These are phyloP conservation scores for Euclidium syriacum DNA, from an alignment of 345 rosid species.

Conservation along the genomic window DNA sequence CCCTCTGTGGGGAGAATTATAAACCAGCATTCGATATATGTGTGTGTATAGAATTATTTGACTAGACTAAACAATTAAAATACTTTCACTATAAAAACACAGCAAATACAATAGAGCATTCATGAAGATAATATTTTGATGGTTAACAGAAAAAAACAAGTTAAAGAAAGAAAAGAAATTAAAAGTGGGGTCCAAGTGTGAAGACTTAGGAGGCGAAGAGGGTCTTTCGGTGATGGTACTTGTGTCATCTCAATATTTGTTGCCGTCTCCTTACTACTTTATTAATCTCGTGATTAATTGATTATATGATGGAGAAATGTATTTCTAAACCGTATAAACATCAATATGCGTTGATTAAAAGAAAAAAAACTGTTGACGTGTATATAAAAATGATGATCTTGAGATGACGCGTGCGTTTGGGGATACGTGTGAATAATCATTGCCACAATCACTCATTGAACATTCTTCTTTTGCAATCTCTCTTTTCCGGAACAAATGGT, in stretches of 20 bases:
- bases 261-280: slow-evolving; percentile 11
- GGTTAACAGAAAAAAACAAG: background rate
- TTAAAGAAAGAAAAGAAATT: background rate
- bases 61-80: background rate
- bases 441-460: slow-evolving; percentile 26
- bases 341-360: background rate
- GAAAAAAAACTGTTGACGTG: background rate
- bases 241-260: slow-evolving; percentile 18
- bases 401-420: slow-evolving; percentile 32
- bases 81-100: background rate
- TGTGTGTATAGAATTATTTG: background rate
- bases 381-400: slow-evolving; percentile 15
- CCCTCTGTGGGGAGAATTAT: slow-evolving; percentile 1
- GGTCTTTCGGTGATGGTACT: slow-evolving; percentile 30
- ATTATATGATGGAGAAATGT: slow-evolving; percentile 14
- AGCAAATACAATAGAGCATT: background rate
- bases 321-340: background rate
- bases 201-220: slow-evolving; percentile 7
- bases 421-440: slow-evolving; percentile 32
- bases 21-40: background rate
- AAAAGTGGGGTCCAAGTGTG: slow-evolving; percentile 16
- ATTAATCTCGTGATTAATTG: background rate
- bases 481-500: background rate
- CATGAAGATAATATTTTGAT: background rate
- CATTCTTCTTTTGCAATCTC: background rate